Conservation (phyloP, 202 grass and related monocot genomes). For the Hordeum pubiflorum region DNA sequence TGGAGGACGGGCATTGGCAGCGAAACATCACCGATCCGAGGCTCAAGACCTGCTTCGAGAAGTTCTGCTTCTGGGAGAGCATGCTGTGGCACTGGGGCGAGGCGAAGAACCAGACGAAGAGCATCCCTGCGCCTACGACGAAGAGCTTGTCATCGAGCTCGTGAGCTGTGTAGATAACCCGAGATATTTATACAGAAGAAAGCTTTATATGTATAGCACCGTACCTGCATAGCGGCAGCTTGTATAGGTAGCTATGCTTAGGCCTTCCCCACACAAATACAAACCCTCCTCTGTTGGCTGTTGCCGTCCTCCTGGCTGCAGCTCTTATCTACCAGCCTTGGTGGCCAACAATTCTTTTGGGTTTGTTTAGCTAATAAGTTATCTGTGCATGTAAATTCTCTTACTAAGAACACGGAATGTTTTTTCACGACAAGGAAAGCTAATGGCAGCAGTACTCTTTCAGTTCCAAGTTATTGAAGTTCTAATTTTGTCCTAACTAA, state of each 20-base stretch:
- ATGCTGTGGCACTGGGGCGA: slow-evolving; percentile 91
- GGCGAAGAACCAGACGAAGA: slow-evolving; percentile 39
- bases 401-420: neutral
- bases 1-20: slow-evolving; percentile 54
- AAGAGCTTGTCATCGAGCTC: slow-evolving; percentile 31
- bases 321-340: neutral
- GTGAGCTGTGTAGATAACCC: slow-evolving; percentile 32
- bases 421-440: neutral
- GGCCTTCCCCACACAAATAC: slow-evolving; percentile 14
- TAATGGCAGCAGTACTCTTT: neutral
- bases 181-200: slow-evolving; percentile 13
- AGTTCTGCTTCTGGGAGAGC: slow-evolving; percentile 69
- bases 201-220: slow-evolving; percentile 19
- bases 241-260: slow-evolving; percentile 43
- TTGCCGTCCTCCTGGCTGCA: slow-evolving; percentile 27
- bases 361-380: slow-evolving; percentile 30
- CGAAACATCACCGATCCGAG: slow-evolving; percentile 52
- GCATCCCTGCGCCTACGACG: neutral
- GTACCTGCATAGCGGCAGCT: slow-evolving; percentile 48
- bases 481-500: neutral
- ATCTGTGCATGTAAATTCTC: slow-evolving; percentile 20
- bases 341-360: slow-evolving; percentile 38
- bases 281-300: neutral
- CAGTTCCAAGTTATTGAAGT: neutral
- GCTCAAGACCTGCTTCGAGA: slow-evolving; percentile 43